These are phyloP conservation scores for Saccharomyces paradoxus DNA, from an alignment of 805 yeast species.

Conservation along the genomic window DNA sequence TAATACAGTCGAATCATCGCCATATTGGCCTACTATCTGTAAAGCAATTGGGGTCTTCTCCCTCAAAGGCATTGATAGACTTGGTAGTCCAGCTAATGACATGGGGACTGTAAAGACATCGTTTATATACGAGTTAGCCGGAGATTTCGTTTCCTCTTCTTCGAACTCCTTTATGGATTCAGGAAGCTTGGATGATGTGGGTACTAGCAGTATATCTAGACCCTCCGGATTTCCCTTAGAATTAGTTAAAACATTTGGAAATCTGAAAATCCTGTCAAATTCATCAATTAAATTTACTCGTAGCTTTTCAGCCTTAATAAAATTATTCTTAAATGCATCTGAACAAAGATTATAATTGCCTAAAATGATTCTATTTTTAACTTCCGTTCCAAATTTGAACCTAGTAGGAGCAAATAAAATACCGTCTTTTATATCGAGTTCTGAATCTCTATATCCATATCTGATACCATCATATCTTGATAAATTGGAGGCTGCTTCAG, in stretches of 20 bases:
- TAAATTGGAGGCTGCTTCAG: constrained; percentile 90
- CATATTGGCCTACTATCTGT: constrained; percentile 80
- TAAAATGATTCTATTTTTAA: constrained; percentile 67
- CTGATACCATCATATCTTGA: constrained; percentile 86
- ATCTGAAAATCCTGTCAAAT: constrained; percentile 54
- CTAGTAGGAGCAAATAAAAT: constrained; percentile 54
- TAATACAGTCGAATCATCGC: constrained; percentile 63
- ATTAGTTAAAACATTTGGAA: constrained; percentile 36
- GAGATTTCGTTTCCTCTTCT: constrained; percentile 32
- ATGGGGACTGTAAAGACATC: constrained; percentile 87
- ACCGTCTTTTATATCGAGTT: constrained; percentile 30
- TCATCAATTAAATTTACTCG: constrained; percentile 56
- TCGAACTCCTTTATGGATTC: constrained; percentile 43
- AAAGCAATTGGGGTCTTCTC: constrained; percentile 45
- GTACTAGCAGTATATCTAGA: constrained; percentile 65
- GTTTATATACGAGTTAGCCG: constrained; percentile 60
- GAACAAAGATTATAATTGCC: constrained; percentile 85
- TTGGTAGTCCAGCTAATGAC: constrained; percentile 85
- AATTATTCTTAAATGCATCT: constrained; percentile 61
- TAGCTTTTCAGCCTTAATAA: constrained; percentile 61
- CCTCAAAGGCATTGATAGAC: constrained; percentile 63
- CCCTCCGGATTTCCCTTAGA: constrained; percentile 25
- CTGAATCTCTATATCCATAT: constrained; percentile 52
- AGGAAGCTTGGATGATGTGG: constrained; percentile 58
- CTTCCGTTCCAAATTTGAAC: constrained; percentile 66